A percentile compares a stretch with the other conserved stretches of the same genome.
phyloP scores from a whole-genome alignment of 352 stramenopile genomes.

The Pythium monospermum region DNA sequence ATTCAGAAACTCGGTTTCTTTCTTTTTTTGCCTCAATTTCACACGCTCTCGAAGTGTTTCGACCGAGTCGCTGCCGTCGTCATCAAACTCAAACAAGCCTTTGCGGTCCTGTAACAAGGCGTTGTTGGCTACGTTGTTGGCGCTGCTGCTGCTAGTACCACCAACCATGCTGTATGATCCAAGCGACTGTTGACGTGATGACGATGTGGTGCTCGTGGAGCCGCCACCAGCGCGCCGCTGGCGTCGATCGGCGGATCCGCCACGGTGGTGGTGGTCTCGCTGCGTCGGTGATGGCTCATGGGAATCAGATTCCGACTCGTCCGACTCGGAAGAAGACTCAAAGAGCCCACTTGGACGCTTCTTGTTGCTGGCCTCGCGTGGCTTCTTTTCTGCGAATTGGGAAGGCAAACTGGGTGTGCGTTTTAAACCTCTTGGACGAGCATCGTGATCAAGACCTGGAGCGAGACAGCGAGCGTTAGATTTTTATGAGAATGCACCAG shows the following conservation, averaged over 20 bases:
- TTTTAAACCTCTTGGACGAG: conserved; percentile 7
- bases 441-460: conserved; percentile 9
- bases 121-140: conserved; percentile 13
- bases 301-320: conserved; percentile 11
- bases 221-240: not conserved
- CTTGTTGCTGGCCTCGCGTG: not conserved
- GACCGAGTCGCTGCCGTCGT: conserved; percentile 60
- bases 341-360: conserved; percentile 21
- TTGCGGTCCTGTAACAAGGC: conserved; percentile 31
- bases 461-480: no score
- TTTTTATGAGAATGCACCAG: not conserved
- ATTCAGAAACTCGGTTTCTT: conserved; percentile 56
- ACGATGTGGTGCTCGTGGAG: not conserved
- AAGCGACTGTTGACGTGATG: conserved; percentile 7
- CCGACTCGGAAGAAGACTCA: conserved; percentile 24
- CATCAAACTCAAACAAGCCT: conserved; percentile 72
- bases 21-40: conserved; percentile 65
- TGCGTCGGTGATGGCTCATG: conserved; percentile 12
- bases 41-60: conserved; percentile 67
- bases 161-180: no score
- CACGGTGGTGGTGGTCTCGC: not conserved
- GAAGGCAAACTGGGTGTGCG: conserved; percentile 19
- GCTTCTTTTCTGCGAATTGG: conserved; percentile 5
- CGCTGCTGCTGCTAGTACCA: no score
- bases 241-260: no score